A percentile compares a stretch with the other conserved stretches of the same genome.
Evolutionary conservation across 2,329 filamentous ascomycete species (phyloP).

Genomic region (Pyrenochaeta sp.): DNA sequence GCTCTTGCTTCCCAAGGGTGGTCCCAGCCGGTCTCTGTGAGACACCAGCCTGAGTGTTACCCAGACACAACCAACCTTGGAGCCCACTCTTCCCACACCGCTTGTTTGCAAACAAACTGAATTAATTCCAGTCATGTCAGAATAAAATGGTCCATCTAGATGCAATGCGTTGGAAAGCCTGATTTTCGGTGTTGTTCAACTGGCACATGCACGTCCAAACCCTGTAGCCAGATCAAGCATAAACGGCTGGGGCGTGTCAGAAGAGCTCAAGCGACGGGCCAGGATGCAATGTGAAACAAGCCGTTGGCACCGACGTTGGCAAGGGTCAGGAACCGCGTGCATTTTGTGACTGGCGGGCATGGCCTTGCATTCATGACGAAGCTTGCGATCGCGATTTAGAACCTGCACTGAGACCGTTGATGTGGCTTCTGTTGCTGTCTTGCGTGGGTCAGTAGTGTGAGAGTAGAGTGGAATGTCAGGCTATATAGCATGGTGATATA

Average conservation of each 20-base stretch:
- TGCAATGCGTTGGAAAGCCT: neutral
- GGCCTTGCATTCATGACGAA: slow-evolving; percentile 29
- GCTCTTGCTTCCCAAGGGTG: neutral
- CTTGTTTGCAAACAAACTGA: neutral
- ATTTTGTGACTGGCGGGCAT: slow-evolving; percentile 5
- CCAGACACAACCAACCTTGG: neutral
- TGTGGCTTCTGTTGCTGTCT: neutral
- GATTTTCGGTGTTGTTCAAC: neutral
- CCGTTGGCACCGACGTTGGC: slow-evolving; percentile 23
- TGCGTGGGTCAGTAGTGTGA: neutral
- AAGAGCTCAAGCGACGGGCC: slow-evolving; percentile 9
- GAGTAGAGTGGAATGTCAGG: neutral
- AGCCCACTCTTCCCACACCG: neutral
- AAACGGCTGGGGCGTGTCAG: slow-evolving; percentile 15
- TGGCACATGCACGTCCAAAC: slow-evolving; percentile 1
- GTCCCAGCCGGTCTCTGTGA: neutral
- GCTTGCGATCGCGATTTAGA: slow-evolving; percentile 1
- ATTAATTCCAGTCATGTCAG: neutral
- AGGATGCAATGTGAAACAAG: slow-evolving; percentile 36
- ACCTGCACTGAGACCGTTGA: neutral
- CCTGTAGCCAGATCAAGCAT: slow-evolving; percentile 6
- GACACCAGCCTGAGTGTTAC: slow-evolving; percentile 7
- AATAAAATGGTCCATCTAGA: too few relatives aligned
- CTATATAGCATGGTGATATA: neutral
- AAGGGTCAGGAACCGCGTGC: slow-evolving; percentile 21